A percentile compares a stretch with the other conserved stretches of the same genome.
Evolutionary conservation across 1,139 yeast genomes (phyloP).

Genomic region (Suhomyces kunorum): DNA sequence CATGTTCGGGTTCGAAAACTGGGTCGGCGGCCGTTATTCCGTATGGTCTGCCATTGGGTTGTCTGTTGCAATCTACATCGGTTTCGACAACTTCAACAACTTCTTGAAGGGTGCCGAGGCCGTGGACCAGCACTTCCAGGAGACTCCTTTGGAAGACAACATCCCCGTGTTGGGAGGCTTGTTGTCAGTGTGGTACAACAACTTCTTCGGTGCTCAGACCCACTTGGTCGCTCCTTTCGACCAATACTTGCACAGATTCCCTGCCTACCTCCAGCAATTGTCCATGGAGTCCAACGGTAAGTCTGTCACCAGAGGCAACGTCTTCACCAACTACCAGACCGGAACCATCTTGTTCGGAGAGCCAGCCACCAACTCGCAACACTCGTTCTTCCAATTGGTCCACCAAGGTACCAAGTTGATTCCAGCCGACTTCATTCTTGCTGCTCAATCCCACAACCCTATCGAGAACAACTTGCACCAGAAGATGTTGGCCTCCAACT

Average conservation of each 20-base stretch:
- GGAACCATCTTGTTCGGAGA: conserved; percentile 96
- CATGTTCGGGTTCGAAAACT: conserved; percentile 97
- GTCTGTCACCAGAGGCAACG: conserved; percentile 89
- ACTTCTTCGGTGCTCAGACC: conserved; percentile 96
- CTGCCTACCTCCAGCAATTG: conserved; percentile 97
- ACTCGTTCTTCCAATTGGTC: conserved; percentile 97
- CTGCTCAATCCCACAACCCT: conserved; percentile 98
- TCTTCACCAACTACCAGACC: conserved; percentile 89
- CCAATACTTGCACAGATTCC: conserved; percentile 98
- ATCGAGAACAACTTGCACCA: conserved; percentile 92
- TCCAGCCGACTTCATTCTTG: conserved; percentile 94
- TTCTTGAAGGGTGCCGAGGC: conserved; percentile 98
- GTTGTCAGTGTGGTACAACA: conserved; percentile 95
- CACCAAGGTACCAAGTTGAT: conserved; percentile 98
- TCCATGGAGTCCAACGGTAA: conserved; percentile 99
- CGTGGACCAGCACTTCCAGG: conserved; percentile 83
- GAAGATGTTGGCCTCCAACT: conserved; percentile 96
- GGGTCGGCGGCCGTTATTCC: conserved; percentile 99
- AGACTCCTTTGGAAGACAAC: conserved; percentile 84
- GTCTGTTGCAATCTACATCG: conserved; percentile 92
- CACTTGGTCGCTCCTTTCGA: conserved; percentile 98
- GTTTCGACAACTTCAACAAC: conserved; percentile 86
- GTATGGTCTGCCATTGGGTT: conserved; percentile 99
- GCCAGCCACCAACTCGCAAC: conserved; percentile 99
- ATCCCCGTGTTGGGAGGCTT: conserved; percentile 93